Evolutionary conservation across 495 filamentous ascomycete species (phyloP), one percentile per base, ranked within the genome.

Genomic region (Filosporella fistucella): DNA sequence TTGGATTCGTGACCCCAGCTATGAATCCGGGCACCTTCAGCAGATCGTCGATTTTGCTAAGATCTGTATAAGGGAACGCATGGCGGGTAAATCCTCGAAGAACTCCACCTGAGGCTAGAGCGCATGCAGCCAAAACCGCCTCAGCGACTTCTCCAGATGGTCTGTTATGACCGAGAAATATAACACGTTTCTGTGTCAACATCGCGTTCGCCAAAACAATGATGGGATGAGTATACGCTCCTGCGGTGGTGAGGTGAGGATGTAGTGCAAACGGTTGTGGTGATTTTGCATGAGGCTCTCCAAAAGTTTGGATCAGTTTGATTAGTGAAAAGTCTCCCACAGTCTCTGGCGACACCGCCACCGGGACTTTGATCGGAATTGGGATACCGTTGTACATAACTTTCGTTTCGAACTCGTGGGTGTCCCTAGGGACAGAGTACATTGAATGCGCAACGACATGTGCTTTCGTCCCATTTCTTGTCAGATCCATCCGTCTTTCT

Each of bases 291-390:
- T 96, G 90, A 2, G 86, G 78, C 11, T 79, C 78, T 13, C 89
- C 85, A 58, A 96, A 99, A 28, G 83, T 94, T 54, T 95, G 88
- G 54, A 99, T 94, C 8, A 99, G 81, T 62, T 96, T 96, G 67
- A 99, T 87, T 33, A 99, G 74, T 28, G 89, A 95, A 62, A 99
- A 99, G 64, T 97, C 91, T 44, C 94, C 94, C 11, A 99, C 93
- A 0, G 89, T 96, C 63, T 99, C 93, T 4, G 91, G 89, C 70
- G 88, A 90, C 41, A 93, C 79, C 4, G 91, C 90, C 11, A 88
- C 88, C 0, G 93, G 93, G 10, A 99, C 80, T 65, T 96, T 96
- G 68, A 99, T 88, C 1, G 93, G 93, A 22, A 99, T 88, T 1
- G 93, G 90, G 41, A 96, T 91, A 51, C 88, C 86, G 64, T 96